Percentiles rank a stretch among this genome's conserved stretches.
Conservation (phyloP, 768 basidiomycete genomes). For the Hysterangium stoloniferum region DNA sequence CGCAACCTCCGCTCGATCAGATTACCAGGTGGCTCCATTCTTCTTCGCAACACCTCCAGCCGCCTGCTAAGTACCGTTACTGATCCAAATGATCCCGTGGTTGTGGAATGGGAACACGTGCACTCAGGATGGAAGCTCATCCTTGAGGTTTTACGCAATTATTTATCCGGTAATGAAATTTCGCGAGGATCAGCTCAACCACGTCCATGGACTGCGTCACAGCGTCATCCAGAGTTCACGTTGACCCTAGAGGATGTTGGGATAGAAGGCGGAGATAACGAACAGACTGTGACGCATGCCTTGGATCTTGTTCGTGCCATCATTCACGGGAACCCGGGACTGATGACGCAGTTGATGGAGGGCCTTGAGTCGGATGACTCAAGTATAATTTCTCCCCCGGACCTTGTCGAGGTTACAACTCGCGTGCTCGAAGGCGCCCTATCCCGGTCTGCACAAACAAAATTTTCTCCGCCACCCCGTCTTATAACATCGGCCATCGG, state of each 20-base stretch:
- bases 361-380: slow-evolving; percentile 52
- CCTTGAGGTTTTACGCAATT: slow-evolving; percentile 73
- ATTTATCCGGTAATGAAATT: slow-evolving; percentile 44
- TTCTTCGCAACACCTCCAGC: slow-evolving; percentile 61
- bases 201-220: slow-evolving; percentile 26
- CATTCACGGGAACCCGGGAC: slow-evolving; percentile 58
- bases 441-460: slow-evolving; percentile 35
- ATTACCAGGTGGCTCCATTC: slow-evolving; percentile 67
- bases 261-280: slow-evolving; percentile 58
- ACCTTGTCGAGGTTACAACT: slow-evolving; percentile 72
- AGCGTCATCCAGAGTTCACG: slow-evolving; percentile 4
- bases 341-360: slow-evolving; percentile 59
- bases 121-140: slow-evolving; percentile 85
- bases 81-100: slow-evolving; percentile 50
- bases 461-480: slow-evolving; percentile 41
- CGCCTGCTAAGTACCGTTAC: slow-evolving; percentile 51
- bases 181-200: slow-evolving; percentile 45
- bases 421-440: slow-evolving; percentile 77
- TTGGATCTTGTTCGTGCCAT: slow-evolving; percentile 76
- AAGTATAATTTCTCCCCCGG: slow-evolving; percentile 50
- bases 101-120: slow-evolving; percentile 73
- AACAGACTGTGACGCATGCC: slow-evolving; percentile 58
- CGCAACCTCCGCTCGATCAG: slow-evolving; percentile 57
- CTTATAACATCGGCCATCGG: slow-evolving; percentile 78
- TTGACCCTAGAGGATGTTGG: slow-evolving; percentile 54